A percentile compares a stretch with the other conserved stretches of the same genome.
phyloP scores from a whole-genome alignment of 768 basidiomycete species.

The Crassisporium funariophilum region DNA sequence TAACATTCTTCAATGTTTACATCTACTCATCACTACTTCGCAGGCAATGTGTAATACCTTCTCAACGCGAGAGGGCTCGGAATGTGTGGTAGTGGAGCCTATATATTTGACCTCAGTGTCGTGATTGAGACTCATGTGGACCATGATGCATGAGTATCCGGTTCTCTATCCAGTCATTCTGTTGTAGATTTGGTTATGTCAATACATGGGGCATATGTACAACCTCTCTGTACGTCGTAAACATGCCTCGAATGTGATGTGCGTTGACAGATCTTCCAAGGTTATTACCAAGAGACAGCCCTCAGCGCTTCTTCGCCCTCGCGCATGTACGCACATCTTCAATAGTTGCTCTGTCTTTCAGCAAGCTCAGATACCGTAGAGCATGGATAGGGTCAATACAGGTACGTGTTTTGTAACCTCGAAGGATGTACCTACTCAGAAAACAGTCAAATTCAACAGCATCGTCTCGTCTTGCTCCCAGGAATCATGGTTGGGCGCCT shows the following conservation, averaged over 20 bases:
- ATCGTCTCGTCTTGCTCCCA: slow-evolving; percentile 62
- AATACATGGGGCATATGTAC: slow-evolving; percentile 75
- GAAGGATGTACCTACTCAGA: not conserved
- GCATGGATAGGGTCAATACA: slow-evolving; percentile 84
- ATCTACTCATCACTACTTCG: not conserved
- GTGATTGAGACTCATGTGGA: too few relatives aligned
- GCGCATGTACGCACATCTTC: slow-evolving; percentile 52
- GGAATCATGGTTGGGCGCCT: slow-evolving; percentile 66
- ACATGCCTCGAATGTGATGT: slow-evolving; percentile 1
- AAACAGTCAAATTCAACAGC: slow-evolving; percentile 36
- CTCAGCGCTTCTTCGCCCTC: slow-evolving; percentile 56
- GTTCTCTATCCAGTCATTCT: too few relatives aligned
- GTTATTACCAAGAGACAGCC: slow-evolving; percentile 61
- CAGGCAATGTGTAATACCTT: slow-evolving; percentile 50
- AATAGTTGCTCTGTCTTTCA: not conserved
- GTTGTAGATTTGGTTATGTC: slow-evolving; percentile 61
- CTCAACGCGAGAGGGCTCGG: slow-evolving; percentile 43
- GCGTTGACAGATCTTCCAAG: slow-evolving; percentile 76
- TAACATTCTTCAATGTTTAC: too few relatives aligned
- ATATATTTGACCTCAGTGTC: too few relatives aligned
- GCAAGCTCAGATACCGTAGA: slow-evolving; percentile 37
- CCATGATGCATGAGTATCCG: too few relatives aligned
- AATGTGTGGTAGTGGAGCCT: too few relatives aligned
- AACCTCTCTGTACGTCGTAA: too few relatives aligned
- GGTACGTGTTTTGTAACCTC: too few relatives aligned